phyloP scores from a whole-genome alignment of 1,284 basidiomycete species.

The Abortiporus biennis region DNA sequence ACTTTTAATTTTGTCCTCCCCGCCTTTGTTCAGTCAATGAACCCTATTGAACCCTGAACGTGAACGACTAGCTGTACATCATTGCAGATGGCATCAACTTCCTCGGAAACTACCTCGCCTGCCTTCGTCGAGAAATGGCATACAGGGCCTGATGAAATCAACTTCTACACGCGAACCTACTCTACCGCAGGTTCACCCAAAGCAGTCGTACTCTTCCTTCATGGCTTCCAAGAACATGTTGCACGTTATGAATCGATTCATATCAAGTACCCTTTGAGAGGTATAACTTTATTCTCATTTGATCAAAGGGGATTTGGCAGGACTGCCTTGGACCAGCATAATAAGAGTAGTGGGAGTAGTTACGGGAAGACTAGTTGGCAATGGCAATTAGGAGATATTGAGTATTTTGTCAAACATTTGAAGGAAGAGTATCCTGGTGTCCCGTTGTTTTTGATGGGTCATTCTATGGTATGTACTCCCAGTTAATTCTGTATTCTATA shows the following conservation, averaged over 20 bases:
- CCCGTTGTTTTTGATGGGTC: constrained; percentile 73
- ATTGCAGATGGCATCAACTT: no score
- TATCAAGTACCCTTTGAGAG: constrained; percentile 45
- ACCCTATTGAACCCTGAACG: no score
- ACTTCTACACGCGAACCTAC: constrained; percentile 39
- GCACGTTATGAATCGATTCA: constrained; percentile 74
- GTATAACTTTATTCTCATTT: constrained; percentile 67
- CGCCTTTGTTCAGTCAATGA: no score
- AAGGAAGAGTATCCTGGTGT: constrained; percentile 38
- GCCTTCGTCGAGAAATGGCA: constrained; percentile 28
- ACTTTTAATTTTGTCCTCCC: no score
- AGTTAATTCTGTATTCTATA: not conserved
- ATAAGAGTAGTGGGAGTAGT: constrained; percentile 38
- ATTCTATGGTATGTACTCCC: constrained; percentile 66
- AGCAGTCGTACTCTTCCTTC: constrained; percentile 73
- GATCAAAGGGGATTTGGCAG: constrained; percentile 87
- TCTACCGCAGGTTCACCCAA: constrained; percentile 35
- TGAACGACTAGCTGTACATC: no score
- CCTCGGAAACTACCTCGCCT: no score
- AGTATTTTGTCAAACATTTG: constrained; percentile 56
- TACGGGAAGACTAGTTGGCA: constrained; percentile 70
- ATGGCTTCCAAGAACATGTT: constrained; percentile 81
- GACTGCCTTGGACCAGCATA: constrained; percentile 56
- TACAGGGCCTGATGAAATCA: constrained; percentile 30
- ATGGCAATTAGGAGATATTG: constrained; percentile 65